Base-by-base conservation (phyloP, 2,329 filamentous ascomycete species). In the Alternaria consortialis region DNA sequence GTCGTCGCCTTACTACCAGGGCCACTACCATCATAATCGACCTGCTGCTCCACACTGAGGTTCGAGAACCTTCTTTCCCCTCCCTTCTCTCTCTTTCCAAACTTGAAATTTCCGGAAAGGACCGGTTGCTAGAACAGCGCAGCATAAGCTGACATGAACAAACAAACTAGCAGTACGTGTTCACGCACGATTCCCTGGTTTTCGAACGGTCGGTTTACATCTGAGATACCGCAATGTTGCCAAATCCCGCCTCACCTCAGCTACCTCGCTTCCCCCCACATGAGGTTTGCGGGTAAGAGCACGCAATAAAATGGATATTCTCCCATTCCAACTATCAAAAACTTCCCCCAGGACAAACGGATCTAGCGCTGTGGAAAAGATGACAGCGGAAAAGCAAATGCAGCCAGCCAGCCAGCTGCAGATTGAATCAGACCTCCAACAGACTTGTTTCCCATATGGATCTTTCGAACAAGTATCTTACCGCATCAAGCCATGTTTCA, bases 1-100 rank as follows among this genome's bases (percentile, higher is more conserved):
- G 20, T 20, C 20, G 2, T 20, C 20, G 31, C 58, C 62, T 29
- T 62, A 61, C 37, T 46, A 64, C 7, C 65, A 56, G 51, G 50
- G 23, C 27, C 47, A 60, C 11, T 55, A 58, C 20, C 52, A 9
- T 12, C 1, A 20, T 20, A 2, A 20, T 20, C 20, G 20, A 20
- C 20, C 20, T 20, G 20, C 42, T 58, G 44, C 47, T 36, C 56
- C 63, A 40, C 54, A 58, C 56, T 66, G 58, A 67, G 56, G 60
- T 52, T 37, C 32, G 43, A 39, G 48, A 46, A 53, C 36, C 53
- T 57, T 29, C 12, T 46, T 37, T 52, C 51, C 48, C 56, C 5
- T 8, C 17, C 11, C 37, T 23, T 40, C 37, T 12, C 12, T 12
- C 53, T 60, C 46, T 54, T 57, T 23, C 46, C 31, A 47, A 23